Conservation (phyloP, 2,329 filamentous ascomycete species). For the Penicillium olsonii region DNA sequence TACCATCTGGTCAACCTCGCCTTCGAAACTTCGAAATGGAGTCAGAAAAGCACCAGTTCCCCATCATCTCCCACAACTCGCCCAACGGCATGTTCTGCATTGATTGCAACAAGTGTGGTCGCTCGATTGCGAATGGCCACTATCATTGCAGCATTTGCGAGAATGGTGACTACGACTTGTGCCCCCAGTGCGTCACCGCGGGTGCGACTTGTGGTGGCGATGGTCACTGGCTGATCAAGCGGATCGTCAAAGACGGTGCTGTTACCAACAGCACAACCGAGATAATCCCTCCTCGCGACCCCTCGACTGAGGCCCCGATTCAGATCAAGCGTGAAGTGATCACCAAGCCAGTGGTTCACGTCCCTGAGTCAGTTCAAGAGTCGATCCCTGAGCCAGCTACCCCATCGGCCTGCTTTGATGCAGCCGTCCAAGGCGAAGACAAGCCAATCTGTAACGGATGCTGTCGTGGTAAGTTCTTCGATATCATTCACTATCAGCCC, state of each 20-base stretch:
- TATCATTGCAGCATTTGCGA: constrained; percentile 96
- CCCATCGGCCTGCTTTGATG: constrained; percentile 14
- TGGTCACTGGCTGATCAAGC: constrained; percentile 93
- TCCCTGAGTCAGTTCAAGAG: constrained; percentile 25
- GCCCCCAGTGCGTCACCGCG: constrained; percentile 71
- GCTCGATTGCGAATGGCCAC: constrained; percentile 75
- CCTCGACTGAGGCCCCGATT: constrained; percentile 36
- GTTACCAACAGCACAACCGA: constrained; percentile 86
- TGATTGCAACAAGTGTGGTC: constrained; percentile 89
- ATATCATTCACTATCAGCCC: neutral
- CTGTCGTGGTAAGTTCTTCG: constrained; percentile 55
- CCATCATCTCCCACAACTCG: constrained; percentile 36
- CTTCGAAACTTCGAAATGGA: constrained; percentile 32
- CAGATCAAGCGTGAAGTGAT: constrained; percentile 16
- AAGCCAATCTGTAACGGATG: constrained; percentile 65
- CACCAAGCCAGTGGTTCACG: constrained; percentile 11
- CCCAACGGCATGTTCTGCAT: constrained; percentile 67
- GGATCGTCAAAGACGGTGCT: constrained; percentile 73
- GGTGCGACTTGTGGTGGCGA: constrained; percentile 77
- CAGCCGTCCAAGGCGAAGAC: constrained; percentile 19
- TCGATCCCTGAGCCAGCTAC: constrained; percentile 20
- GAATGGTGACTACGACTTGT: constrained; percentile 91
- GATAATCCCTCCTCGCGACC: constrained; percentile 66
- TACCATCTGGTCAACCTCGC: constrained; percentile 17
- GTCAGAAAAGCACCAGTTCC: constrained; percentile 31